Conservation (phyloP, 148 eudicot species). For the Drosera capensis region DNA sequence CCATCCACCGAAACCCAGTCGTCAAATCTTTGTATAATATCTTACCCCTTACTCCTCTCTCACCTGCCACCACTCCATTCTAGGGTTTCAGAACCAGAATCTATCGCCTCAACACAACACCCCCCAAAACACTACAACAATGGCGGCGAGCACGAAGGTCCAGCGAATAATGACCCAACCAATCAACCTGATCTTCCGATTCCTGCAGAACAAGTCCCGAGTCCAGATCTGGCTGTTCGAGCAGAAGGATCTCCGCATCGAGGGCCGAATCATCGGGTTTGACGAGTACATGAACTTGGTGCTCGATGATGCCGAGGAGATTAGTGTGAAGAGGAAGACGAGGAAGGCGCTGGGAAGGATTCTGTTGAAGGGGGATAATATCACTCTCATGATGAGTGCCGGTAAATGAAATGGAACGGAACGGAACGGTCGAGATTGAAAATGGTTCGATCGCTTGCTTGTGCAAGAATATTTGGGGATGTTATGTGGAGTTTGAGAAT, state of each 20-base stretch:
- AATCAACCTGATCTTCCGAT: slow-evolving; percentile 34
- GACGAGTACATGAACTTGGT: slow-evolving; percentile 97
- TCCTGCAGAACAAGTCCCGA: slow-evolving; percentile 47
- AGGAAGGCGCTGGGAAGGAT: slow-evolving; percentile 77
- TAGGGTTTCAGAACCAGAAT: no score
- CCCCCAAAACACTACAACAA: no score
- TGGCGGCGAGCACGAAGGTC: slow-evolving; percentile 38
- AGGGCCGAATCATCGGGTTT: slow-evolving; percentile 89
- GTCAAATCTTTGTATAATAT: no score
- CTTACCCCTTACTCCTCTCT: no score
- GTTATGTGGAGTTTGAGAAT: no score
- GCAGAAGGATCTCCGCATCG: slow-evolving; percentile 91
- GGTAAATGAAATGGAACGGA: background rate
- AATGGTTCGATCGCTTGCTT: no score
- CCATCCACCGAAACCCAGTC: no score
- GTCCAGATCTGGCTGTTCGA: slow-evolving; percentile 94
- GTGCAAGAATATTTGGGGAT: no score
- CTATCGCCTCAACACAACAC: no score
- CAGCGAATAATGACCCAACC: slow-evolving; percentile 45
- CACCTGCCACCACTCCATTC: no score
- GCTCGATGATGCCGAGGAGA: slow-evolving; percentile 88
- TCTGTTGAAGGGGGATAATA: slow-evolving; percentile 82
- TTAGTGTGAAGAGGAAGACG: slow-evolving; percentile 72
- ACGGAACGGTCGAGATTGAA: background rate
- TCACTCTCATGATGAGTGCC: slow-evolving; percentile 89